These are phyloP conservation scores for Erigeron canadensis DNA, from an alignment of 129 eudicot species.

Conservation along the genomic window DNA sequence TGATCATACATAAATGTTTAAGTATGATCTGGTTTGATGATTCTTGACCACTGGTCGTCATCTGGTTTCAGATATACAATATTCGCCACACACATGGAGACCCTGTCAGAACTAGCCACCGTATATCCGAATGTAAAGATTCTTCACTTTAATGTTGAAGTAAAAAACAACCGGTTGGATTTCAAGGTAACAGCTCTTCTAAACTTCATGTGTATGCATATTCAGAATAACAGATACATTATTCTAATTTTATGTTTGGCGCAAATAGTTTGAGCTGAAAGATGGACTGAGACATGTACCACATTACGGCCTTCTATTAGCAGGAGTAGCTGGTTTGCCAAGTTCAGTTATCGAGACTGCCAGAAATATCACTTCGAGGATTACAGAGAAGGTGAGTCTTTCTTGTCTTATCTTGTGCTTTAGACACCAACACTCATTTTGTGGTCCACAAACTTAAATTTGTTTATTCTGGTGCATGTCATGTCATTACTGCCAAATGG, in stretches of 20 bases:
- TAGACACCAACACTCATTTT: neutral
- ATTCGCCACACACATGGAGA: slow-evolving; percentile 95
- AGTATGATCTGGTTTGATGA: neutral
- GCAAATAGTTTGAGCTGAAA: slow-evolving; percentile 76
- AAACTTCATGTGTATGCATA: slow-evolving; percentile 3
- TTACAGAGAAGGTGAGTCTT: slow-evolving; percentile 59
- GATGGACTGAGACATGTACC: slow-evolving; percentile 81
- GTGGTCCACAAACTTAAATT: neutral
- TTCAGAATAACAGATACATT: neutral
- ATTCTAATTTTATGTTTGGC: slow-evolving; percentile 1
- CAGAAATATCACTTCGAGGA: slow-evolving; percentile 69
- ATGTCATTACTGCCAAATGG: too few species aligned
- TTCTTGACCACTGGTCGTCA: slow-evolving; percentile 6
- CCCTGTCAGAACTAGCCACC: slow-evolving; percentile 75
- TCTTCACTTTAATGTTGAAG: slow-evolving; percentile 81
- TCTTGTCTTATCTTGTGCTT: slow-evolving; percentile 1
- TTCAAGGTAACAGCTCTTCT: slow-evolving; percentile 64
- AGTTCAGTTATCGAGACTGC: slow-evolving; percentile 81
- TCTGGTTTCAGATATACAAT: slow-evolving; percentile 66
- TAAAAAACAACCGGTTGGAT: slow-evolving; percentile 83
- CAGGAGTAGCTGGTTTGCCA: slow-evolving; percentile 93
- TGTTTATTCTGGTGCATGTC: too few species aligned
- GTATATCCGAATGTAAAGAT: slow-evolving; percentile 83
- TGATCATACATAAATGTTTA: neutral
- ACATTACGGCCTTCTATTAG: slow-evolving; percentile 89